Evolutionary conservation across 1,139 yeast species (phyloP), one percentile per base, ranked within the genome.

Genomic region (Kodamaea derodonti): DNA sequence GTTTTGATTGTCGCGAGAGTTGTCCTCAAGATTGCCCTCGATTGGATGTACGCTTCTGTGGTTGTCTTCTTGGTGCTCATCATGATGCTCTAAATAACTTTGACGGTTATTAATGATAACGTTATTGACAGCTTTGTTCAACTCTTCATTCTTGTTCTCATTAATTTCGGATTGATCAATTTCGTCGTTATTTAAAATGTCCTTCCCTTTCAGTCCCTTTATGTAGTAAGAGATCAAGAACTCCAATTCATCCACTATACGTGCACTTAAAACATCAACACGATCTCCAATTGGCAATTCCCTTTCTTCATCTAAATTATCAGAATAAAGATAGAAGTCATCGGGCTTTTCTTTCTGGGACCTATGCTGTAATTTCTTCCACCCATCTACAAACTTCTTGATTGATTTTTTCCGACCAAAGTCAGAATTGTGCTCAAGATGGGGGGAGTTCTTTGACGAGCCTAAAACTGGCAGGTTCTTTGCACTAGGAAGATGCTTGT

Each of bases 161-260:
- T 42, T 45, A n/a, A 45, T 52, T 2, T 38, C 46, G 14, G 48
- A 39, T 18, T 42, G 49, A 36, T 49, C 55, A 2, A 40, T 40
- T 16, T 46, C 51, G 11, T 37, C 22, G 23, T 41, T 44, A 3
- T 45, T 38, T 32, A 40, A 36, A 17, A 39, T 30, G 13, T 50
- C 37, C 12, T 5, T 13, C 5, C 20, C 14, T 13, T 27, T 27
- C 27, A 7, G 14, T 5, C 23, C 14, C 23, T 50, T 48, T 17
- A 64, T 49, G 40, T 64, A 69, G 43, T 54, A 62, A 15, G 71
- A 40, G 20, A 69, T 63, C 34, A 69, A 56, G 38, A 51, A 68
- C 43, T 75, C 75, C 42, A 85, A 74, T 53, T 87, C 95, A 46
- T 83, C 86, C 27, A 85, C 72, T 2, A 86, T 82, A 45, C 94